Base-by-base conservation (phyloP, 2,329 filamentous ascomycete genomes). In the Cladosporium colombiae region DNA sequence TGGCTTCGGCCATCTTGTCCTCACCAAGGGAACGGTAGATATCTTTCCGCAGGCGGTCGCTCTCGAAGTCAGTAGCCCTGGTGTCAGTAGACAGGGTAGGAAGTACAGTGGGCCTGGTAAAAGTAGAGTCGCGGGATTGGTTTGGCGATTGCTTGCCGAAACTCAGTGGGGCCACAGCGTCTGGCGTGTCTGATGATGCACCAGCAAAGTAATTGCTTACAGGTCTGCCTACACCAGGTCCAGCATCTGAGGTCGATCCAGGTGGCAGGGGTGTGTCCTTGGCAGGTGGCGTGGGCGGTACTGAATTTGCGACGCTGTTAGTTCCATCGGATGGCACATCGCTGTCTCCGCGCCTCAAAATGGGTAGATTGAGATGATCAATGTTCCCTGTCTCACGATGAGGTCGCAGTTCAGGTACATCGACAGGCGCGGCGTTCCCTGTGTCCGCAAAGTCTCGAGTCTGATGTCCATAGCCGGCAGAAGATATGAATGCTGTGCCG, bases 11-110 rank as follows among this genome's bases (percentile, higher is more conserved):
- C 23, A 57, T 61, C 40, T 68, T 69, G 14, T 80, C 74, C 0
- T 88, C 84, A 64, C 83, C 88, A 2, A 93, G 80, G 50, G 87
- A 90, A 66, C 86, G 87, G 62, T 92, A 87, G 64, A 93, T 93
- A 71, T 93, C 91, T 66, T 91, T 89, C 31, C 88, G 84, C 56
- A 93, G 76, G 65, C 85, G 82, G 69, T 93, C 91, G 71, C 86
- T 92, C 72, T 92, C 90, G 69, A 89, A 86, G 66, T 88, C 81
- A 33, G 86, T 83, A 0, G 84, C 66, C 18, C 63, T 68, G 25
- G 69, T 70, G 49, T 72, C 69, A 21, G 65, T 68, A 21, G 69
- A 66, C 33, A 68, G 46, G 16, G 62, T 70, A 16, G 67, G 69
- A 44, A 67, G 52, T 2, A 53, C 50, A 13, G 63, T 46, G 14